Percentiles rank a stretch among this genome's conserved stretches.
These are phyloP conservation scores for Pythium vanterpoolii DNA, from an alignment of 352 stramenopile species.

Conservation along the genomic window DNA sequence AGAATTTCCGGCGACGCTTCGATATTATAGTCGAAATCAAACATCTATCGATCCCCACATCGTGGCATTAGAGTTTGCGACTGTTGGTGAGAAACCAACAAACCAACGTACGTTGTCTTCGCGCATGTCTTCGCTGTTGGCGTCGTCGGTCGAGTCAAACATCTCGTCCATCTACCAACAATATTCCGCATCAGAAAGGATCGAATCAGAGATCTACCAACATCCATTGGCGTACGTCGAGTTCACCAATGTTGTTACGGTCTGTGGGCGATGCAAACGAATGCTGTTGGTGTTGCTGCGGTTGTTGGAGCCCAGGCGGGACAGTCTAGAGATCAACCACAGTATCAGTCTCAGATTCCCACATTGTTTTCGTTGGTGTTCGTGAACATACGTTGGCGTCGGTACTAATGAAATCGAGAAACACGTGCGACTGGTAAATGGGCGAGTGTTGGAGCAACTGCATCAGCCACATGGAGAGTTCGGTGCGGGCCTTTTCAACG, in stretches of 20 bases:
- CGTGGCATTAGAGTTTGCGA: neutral
- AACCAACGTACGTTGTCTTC: slow-evolving; percentile 43
- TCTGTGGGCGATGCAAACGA: slow-evolving; percentile 9
- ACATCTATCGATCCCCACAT: slow-evolving; percentile 38
- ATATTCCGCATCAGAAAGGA: neutral
- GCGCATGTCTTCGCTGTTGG: slow-evolving; percentile 45
- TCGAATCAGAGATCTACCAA: neutral
- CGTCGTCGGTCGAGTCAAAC: slow-evolving; percentile 75
- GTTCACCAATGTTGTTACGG: slow-evolving; percentile 68
- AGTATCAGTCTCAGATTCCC: neutral
- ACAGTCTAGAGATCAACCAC: slow-evolving; percentile 22
- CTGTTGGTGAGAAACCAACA: neutral
- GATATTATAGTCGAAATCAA: slow-evolving; percentile 71
- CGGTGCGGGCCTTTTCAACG: slow-evolving; percentile 66
- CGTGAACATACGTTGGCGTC: slow-evolving; percentile 61
- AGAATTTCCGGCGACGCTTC: slow-evolving; percentile 41
- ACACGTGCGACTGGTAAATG: slow-evolving; percentile 81
- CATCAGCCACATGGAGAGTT: slow-evolving; percentile 80
- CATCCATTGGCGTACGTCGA: slow-evolving; percentile 47
- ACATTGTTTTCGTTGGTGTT: neutral
- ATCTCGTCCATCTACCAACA: slow-evolving; percentile 60
- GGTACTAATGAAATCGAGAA: slow-evolving; percentile 76
- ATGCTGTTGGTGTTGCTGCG: slow-evolving; percentile 1
- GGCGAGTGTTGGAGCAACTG: slow-evolving; percentile 74
- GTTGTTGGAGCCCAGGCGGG: slow-evolving; percentile 47